phyloP scores from a whole-genome alignment of 1,284 basidiomycete species.

The Ustilago nuda region DNA sequence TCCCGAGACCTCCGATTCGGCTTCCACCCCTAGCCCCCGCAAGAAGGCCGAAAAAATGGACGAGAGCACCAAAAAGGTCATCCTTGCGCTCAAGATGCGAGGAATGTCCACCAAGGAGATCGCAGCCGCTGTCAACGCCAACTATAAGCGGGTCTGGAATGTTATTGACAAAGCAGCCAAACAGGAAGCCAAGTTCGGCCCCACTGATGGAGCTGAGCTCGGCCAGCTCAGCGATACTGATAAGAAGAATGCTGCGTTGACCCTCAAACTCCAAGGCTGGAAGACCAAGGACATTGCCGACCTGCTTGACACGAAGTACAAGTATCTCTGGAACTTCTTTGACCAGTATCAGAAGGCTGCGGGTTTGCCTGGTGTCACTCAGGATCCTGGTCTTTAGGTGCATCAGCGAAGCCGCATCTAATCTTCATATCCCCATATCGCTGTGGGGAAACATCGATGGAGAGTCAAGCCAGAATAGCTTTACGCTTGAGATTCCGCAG shows the following conservation, averaged over 20 bases:
- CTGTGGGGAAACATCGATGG: too few relatives aligned
- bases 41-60: constrained; percentile 1
- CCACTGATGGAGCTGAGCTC: not conserved
- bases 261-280: constrained; percentile 22
- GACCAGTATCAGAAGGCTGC: constrained; percentile 20
- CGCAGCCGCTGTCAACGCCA: constrained; percentile 7
- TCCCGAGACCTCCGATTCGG: not conserved
- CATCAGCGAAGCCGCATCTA: not conserved
- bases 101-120: constrained; percentile 21
- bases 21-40: not conserved
- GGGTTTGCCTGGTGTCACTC: constrained; percentile 4
- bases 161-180: constrained; percentile 13
- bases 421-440: not conserved
- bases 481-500: too few relatives aligned
- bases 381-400: constrained; percentile 12
- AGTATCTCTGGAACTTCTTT: constrained; percentile 18
- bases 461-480: too few relatives aligned
- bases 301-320: constrained; percentile 33
- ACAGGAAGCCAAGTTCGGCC: not conserved
- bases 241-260: constrained; percentile 17
- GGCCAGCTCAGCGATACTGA: constrained; percentile 11
- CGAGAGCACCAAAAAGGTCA: constrained; percentile 1
- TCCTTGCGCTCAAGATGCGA: constrained; percentile 19
- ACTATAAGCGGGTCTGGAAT: constrained; percentile 23
- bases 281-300: constrained; percentile 20